Percentiles rank a stretch among this genome's conserved stretches.
These are phyloP conservation scores for Hortiboletus flavorubellus DNA, from an alignment of 768 basidiomycete genomes.

Conservation along the genomic window DNA sequence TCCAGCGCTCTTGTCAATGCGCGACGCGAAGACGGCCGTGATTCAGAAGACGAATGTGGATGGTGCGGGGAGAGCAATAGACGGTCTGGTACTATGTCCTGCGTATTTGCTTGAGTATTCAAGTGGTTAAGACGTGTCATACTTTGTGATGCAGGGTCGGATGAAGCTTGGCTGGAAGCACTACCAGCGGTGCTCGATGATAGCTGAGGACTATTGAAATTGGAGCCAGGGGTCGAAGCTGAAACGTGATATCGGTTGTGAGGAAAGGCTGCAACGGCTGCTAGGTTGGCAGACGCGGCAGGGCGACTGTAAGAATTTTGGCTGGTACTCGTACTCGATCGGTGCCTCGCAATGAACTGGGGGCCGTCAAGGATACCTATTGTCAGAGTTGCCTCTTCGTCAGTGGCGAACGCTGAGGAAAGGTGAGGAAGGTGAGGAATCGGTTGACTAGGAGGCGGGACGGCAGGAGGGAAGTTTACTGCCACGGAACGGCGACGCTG, in stretches of 20 bases:
- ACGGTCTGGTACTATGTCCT: slow-evolving; percentile 44
- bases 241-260: slow-evolving; percentile 43
- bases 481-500: slow-evolving; percentile 70
- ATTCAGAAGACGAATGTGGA: slow-evolving; percentile 43
- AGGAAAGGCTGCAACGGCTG: slow-evolving; percentile 61
- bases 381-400: slow-evolving; percentile 20
- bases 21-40: slow-evolving; percentile 70
- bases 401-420: slow-evolving; percentile 15
- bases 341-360: slow-evolving; percentile 30
- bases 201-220: slow-evolving; percentile 28
- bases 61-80: slow-evolving; percentile 43
- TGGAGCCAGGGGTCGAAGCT: slow-evolving; percentile 22
- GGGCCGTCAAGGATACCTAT: slow-evolving; percentile 28
- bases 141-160: slow-evolving; percentile 56
- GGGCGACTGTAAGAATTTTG: slow-evolving; percentile 33
- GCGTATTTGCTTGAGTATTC: slow-evolving; percentile 23
- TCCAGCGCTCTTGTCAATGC: slow-evolving; percentile 85
- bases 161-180: slow-evolving; percentile 44
- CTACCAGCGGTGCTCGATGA: slow-evolving; percentile 23
- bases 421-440: slow-evolving; percentile 62
- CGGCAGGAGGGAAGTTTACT: slow-evolving; percentile 59
- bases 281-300: slow-evolving; percentile 46
- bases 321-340: slow-evolving; percentile 36
- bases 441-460: slow-evolving; percentile 69
- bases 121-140: slow-evolving; percentile 36